Evolutionary conservation across 2,329 filamentous ascomycete genomes (phyloP).

Genomic region (Zelopaecilomyces penicillatus): DNA sequence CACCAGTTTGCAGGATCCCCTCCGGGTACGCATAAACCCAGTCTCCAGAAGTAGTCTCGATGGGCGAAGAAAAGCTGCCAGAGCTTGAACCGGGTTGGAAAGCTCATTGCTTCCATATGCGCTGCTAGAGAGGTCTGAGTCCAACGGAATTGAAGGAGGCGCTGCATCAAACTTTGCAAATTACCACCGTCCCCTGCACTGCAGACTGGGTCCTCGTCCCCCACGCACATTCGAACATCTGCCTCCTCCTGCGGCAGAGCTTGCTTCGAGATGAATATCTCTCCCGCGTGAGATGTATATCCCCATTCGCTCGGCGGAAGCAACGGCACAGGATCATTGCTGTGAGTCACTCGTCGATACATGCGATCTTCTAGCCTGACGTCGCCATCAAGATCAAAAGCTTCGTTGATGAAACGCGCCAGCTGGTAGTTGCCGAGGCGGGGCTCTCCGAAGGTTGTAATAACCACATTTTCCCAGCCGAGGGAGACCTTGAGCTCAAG

Average conservation of each 20-base stretch:
- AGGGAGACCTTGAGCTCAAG: conserved; percentile 66
- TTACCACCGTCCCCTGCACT: conserved; percentile 51
- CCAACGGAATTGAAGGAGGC: conserved; percentile 15
- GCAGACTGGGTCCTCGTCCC: conserved; percentile 63
- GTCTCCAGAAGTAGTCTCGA: conserved; percentile 90
- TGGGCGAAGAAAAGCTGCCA: conserved; percentile 93
- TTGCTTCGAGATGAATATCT: conserved; percentile 73
- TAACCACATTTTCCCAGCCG: conserved; percentile 64
- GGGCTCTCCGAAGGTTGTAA: conserved; percentile 93
- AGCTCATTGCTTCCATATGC: conserved; percentile 34
- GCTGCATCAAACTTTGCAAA: conserved; percentile 18
- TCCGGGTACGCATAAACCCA: conserved; percentile 82
- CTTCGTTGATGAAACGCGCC: conserved; percentile 44
- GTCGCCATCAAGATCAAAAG: conserved; percentile 36
- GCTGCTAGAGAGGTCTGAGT: conserved; percentile 17
- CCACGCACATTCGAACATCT: conserved; percentile 65
- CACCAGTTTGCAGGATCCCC: conserved; percentile 64
- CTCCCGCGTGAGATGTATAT: conserved; percentile 74
- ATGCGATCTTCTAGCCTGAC: conserved; percentile 23
- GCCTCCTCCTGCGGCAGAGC: conserved; percentile 57
- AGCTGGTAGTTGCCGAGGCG: conserved; percentile 51
- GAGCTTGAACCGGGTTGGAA: conserved; percentile 57
- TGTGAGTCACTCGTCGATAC: conserved; percentile 78
- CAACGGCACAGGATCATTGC: conserved; percentile 79
- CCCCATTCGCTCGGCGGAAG: conserved; percentile 84